Percentiles rank a stretch among this genome's conserved stretches.
phyloP scores from a whole-genome alignment of 2,329 filamentous ascomycete genomes.

The Thielaviopsis populi region DNA sequence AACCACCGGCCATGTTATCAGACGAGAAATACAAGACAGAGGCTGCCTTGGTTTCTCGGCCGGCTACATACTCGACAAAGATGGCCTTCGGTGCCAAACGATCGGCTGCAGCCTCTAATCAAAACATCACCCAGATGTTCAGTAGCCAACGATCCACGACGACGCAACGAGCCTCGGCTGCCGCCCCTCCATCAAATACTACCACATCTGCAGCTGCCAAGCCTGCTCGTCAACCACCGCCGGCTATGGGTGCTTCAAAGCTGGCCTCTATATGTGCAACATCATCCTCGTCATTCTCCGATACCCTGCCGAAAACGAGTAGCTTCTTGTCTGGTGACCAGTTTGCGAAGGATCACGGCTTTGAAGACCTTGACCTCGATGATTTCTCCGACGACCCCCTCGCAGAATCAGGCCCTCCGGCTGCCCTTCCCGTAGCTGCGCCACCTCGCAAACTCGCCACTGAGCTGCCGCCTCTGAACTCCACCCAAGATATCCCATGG shows the following conservation, averaged over 20 bases:
- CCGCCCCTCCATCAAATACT: background rate
- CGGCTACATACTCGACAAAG: background rate
- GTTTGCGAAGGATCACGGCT: conserved; percentile 15
- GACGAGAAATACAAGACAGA: conserved; percentile 5
- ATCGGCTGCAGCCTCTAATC: conserved; percentile 5
- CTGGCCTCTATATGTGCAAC: conserved; percentile 10
- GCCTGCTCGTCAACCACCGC: background rate
- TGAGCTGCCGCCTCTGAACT: conserved; percentile 3
- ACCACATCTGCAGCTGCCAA: background rate
- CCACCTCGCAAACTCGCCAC: conserved; percentile 5
- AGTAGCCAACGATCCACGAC: background rate
- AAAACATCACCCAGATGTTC: conserved; percentile 14
- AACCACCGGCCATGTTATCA: background rate
- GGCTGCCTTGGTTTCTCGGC: background rate
- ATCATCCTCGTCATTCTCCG: conserved; percentile 5
- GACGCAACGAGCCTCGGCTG: background rate
- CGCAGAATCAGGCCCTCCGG: conserved; percentile 7
- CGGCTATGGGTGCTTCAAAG: conserved; percentile 1
- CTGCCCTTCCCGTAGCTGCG: conserved; percentile 6
- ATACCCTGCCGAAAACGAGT: background rate
- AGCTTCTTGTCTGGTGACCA: conserved; percentile 5
- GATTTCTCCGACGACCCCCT: conserved; percentile 16
- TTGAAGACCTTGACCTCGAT: conserved; percentile 13
- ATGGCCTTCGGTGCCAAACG: background rate
- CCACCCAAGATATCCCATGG: conserved; percentile 1